phyloP scores from a whole-genome alignment of 179 eudicot genomes.

The Nepenthes alata region DNA sequence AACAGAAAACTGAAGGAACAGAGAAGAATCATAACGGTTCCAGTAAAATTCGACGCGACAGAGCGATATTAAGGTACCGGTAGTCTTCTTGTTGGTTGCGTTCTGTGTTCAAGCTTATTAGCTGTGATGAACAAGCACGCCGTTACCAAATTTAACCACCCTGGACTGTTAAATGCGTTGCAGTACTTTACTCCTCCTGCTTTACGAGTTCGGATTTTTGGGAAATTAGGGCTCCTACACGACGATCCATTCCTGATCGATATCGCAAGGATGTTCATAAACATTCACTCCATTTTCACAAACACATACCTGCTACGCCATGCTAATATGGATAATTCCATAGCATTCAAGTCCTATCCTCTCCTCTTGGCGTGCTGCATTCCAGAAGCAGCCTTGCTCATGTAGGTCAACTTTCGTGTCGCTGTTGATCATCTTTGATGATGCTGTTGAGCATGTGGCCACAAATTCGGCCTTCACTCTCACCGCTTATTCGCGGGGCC shows the following conservation, averaged over 20 bases:
- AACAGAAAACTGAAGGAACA: background rate
- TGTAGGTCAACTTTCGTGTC: constrained; percentile 68
- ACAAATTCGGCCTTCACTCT: constrained; percentile 76
- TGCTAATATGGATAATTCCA: constrained; percentile 91
- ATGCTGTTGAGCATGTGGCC: constrained; percentile 87
- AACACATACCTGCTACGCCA: constrained; percentile 87
- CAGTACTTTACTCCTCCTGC: constrained; percentile 73
- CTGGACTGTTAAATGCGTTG: constrained; percentile 75
- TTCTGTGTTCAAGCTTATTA: constrained; percentile 79
- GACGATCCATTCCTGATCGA: constrained; percentile 61
- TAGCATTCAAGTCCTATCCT: constrained; percentile 78
- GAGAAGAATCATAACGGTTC: constrained; percentile 5
- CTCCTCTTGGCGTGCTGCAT: constrained; percentile 75
- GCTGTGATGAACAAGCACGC: constrained; percentile 94
- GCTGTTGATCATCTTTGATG: constrained; percentile 65
- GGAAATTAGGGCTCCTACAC: constrained; percentile 67
- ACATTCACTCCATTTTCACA: constrained; percentile 81
- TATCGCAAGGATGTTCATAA: constrained; percentile 71
- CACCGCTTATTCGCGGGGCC: constrained; percentile 89
- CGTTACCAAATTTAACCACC: constrained; percentile 82
- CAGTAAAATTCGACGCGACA: constrained; percentile 20
- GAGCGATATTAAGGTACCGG: constrained; percentile 70
- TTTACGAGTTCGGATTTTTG: constrained; percentile 78
- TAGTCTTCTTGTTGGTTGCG: constrained; percentile 80
- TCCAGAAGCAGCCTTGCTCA: constrained; percentile 82